These are phyloP conservation scores for Phaeosphaeriaceae sp. DNA, from an alignment of 2,329 filamentous ascomycete genomes.

Conservation along the genomic window DNA sequence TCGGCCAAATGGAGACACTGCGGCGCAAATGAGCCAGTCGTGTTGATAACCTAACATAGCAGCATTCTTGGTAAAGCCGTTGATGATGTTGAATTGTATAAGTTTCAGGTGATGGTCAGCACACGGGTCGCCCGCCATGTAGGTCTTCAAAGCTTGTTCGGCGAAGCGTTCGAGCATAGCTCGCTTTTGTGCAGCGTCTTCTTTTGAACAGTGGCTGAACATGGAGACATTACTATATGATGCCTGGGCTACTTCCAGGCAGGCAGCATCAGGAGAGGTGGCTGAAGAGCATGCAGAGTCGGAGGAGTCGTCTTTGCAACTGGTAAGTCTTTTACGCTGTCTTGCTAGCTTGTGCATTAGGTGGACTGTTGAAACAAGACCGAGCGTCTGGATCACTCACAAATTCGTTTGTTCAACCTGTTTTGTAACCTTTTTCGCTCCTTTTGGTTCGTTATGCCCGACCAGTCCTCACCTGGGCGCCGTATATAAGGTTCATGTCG, in stretches of 20 bases:
- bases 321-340: neutral
- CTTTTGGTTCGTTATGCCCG: neutral
- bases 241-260: neutral
- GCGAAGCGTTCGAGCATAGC: neutral
- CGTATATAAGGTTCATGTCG: neutral
- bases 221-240: neutral
- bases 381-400: neutral
- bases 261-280: neutral
- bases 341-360: neutral
- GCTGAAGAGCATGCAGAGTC: neutral
- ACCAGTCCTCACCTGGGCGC: neutral
- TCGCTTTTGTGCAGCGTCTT: neutral
- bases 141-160: neutral
- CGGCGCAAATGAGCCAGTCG: neutral
- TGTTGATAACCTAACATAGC: neutral
- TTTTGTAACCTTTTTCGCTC: neutral
- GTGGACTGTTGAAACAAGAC: too few species aligned
- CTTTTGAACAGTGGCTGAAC: neutral
- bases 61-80: neutral
- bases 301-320: neutral
- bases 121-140: neutral
- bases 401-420: neutral
- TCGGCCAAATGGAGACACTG: neutral
- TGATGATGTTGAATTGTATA: neutral
- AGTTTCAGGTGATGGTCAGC: neutral